phyloP scores from a whole-genome alignment of 2,329 filamentous ascomycete species.

The Fusarium compactum region DNA sequence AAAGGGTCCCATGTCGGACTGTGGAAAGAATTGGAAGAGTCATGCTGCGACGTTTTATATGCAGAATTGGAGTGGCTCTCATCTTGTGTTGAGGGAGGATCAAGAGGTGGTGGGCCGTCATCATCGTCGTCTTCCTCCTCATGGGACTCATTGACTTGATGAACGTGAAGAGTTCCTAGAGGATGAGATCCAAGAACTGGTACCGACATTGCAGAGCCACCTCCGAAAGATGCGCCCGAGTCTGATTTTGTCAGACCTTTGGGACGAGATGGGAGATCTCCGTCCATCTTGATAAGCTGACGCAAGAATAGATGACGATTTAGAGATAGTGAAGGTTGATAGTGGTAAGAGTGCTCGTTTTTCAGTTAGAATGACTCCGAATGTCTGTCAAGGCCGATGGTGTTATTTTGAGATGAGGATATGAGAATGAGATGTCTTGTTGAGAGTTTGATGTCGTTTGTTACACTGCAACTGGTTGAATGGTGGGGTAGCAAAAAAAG shows the following conservation, averaged over 20 bases:
- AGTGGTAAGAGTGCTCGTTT: too few relatives aligned
- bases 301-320: not conserved
- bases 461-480: not conserved
- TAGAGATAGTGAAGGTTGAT: not conserved
- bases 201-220: conserved; percentile 52
- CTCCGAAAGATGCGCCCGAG: conserved; percentile 47
- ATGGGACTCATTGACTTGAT: conserved; percentile 43
- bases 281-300: conserved; percentile 41
- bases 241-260: conserved; percentile 53
- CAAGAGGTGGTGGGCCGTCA: conserved; percentile 50
- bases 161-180: conserved; percentile 58
- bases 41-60: conserved; percentile 1
- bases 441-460: conserved; percentile 9
- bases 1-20: conserved; percentile 28
- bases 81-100: conserved; percentile 29
- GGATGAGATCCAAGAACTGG: conserved; percentile 56
- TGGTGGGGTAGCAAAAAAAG: conserved; percentile 28
- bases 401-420: not conserved
- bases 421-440: conserved; percentile 9
- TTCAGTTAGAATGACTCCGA: too few relatives aligned
- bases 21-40: conserved; percentile 9
- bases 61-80: not conserved
- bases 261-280: conserved; percentile 35
- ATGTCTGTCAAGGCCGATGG: not conserved
- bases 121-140: conserved; percentile 43